Evolutionary conservation across 208 protist species (phyloP).

Genomic region (Acanthamoeba polyphaga): DNA sequence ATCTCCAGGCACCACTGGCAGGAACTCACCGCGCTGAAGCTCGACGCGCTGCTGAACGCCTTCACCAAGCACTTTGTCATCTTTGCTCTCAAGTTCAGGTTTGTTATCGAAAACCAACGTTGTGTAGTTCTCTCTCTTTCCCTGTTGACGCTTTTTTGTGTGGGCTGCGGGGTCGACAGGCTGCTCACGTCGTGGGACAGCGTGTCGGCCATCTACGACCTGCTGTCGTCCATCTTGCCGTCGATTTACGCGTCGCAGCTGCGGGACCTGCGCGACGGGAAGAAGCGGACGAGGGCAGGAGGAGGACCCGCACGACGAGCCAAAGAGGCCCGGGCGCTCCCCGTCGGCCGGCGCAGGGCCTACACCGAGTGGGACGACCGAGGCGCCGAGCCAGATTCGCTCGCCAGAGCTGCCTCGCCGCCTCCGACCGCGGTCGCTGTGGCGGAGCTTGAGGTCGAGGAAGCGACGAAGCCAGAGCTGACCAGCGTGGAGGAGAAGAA

Average conservation of each 20-base stretch:
- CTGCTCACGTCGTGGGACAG: conserved; percentile 50
- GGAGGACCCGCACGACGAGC: neutral
- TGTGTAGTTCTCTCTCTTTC: neutral
- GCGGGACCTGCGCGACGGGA: conserved; percentile 6
- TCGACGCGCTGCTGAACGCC: conserved; percentile 20
- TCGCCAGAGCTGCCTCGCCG: neutral
- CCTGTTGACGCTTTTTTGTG: neutral
- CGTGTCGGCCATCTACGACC: conserved; percentile 45
- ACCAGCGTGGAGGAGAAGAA: conserved; percentile 1
- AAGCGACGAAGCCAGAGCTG: neutral
- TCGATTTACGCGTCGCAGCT: neutral
- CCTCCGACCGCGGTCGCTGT: neutral
- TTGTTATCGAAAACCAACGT: neutral
- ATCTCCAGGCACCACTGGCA: neutral
- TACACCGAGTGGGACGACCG: conserved; percentile 15
- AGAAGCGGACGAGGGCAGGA: neutral
- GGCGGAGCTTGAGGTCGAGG: neutral
- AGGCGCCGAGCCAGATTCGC: neutral
- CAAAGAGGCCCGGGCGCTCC: neutral
- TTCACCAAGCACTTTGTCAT: conserved; percentile 52
- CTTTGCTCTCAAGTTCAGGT: conserved; percentile 19
- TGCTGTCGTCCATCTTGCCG: conserved; percentile 14
- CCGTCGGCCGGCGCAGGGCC: neutral
- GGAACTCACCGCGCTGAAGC: neutral
- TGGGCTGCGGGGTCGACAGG: neutral